These are phyloP conservation scores for Calocera viscosa DNA, from an alignment of 768 basidiomycete species.

Conservation along the genomic window DNA sequence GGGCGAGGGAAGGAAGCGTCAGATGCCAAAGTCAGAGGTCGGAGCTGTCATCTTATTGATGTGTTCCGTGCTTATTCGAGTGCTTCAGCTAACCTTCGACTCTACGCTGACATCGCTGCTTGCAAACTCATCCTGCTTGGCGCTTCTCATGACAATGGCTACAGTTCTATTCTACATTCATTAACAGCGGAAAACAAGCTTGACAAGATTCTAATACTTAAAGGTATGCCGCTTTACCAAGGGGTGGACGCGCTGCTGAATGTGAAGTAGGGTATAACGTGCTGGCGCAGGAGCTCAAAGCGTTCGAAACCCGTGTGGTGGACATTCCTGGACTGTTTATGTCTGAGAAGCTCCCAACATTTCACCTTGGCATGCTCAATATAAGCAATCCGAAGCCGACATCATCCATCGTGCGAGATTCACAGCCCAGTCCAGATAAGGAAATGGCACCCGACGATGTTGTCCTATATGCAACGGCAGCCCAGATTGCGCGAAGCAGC, in stretches of 20 bases:
- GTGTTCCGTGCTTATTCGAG: not conserved
- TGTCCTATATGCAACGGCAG: not conserved
- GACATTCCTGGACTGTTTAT: conserved; percentile 1
- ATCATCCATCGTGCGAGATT: not conserved
- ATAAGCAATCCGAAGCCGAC: not conserved
- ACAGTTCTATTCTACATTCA: conserved; percentile 5
- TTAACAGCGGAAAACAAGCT: conserved; percentile 9
- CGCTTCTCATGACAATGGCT: conserved; percentile 1
- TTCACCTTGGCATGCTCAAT: not conserved
- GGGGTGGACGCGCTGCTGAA: too few relatives aligned
- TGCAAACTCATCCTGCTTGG: conserved; percentile 3
- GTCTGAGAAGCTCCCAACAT: not conserved
- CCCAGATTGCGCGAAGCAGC: not conserved
- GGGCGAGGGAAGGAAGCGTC: conserved; percentile 5
- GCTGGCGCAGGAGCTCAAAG: not conserved
- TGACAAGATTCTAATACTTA: conserved; percentile 9
- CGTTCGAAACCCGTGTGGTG: not conserved
- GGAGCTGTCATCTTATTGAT: not conserved
- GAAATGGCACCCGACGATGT: not conserved
- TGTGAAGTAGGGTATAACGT: not conserved
- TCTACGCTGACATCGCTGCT: not conserved
- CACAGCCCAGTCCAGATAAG: not conserved
- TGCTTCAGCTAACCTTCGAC: not conserved
- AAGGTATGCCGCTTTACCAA: too few relatives aligned
- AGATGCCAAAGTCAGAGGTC: conserved; percentile 3